Evolutionary conservation across 2,329 filamentous ascomycete species (phyloP).

Genomic region (Alternaria dauci): DNA sequence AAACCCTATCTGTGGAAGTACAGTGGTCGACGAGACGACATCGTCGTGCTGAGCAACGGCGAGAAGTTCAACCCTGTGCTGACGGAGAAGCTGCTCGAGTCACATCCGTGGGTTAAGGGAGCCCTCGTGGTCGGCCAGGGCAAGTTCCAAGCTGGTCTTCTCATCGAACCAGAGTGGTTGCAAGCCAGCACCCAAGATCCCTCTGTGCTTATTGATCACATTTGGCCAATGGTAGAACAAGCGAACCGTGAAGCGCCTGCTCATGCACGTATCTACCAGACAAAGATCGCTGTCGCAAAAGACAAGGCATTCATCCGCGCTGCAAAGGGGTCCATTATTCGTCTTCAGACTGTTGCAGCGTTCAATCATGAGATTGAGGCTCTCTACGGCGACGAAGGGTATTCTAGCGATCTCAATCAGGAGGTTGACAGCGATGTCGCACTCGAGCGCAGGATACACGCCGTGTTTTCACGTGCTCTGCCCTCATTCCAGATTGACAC

Average conservation of each 20-base stretch:
- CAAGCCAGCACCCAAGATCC: background rate
- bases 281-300: conserved; percentile 24
- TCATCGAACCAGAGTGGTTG: conserved; percentile 30
- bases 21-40: conserved; percentile 46
- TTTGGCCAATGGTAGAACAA: conserved; percentile 35
- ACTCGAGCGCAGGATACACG: background rate
- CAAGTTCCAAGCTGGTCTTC: conserved; percentile 25
- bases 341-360: conserved; percentile 28
- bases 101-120: conserved; percentile 15
- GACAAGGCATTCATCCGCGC: conserved; percentile 24
- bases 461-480: background rate
- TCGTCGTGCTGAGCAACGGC: conserved; percentile 42
- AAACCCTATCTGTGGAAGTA: conserved; percentile 32
- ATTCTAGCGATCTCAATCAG: background rate
- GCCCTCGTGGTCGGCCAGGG: conserved; percentile 35
- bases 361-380: conserved; percentile 37
- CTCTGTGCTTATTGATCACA: conserved; percentile 21
- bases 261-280: conserved; percentile 33
- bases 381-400: conserved; percentile 24
- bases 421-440: background rate
- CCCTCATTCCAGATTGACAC: background rate
- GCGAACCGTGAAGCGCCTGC: conserved; percentile 31
- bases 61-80: conserved; percentile 40
- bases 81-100: conserved; percentile 27
- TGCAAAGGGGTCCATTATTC: conserved; percentile 37